Conservation (phyloP, 202 grass and related monocot genomes). For the Carex arenaria region DNA sequence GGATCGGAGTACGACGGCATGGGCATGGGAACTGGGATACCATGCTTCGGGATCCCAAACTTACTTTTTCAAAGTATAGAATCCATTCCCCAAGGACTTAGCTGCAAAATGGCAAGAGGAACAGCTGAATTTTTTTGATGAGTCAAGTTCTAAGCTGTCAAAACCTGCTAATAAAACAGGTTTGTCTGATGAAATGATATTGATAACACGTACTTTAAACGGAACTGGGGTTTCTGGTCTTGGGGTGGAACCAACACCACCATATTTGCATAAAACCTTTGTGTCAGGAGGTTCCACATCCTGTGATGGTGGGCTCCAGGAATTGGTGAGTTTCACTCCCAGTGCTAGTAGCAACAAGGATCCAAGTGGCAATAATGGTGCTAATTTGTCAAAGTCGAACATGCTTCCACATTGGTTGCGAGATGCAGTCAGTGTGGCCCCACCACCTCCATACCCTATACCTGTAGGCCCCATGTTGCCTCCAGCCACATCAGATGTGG, state of each 20-base stretch:
- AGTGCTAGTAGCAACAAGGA: slow-evolving; percentile 35
- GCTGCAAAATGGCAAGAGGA: slow-evolving; percentile 67
- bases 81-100: slow-evolving; percentile 51
- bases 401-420: slow-evolving; percentile 91
- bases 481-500: slow-evolving; percentile 52
- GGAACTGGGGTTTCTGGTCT: slow-evolving; percentile 41
- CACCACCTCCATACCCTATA: slow-evolving; percentile 25
- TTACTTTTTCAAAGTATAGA: slow-evolving; percentile 63
- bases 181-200: slow-evolving; percentile 92
- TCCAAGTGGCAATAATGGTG: neutral
- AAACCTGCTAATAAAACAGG: slow-evolving; percentile 32
- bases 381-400: slow-evolving; percentile 46
- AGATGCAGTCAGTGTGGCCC: slow-evolving; percentile 54
- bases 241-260: neutral
- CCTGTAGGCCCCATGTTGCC: slow-evolving; percentile 20
- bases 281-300: slow-evolving; percentile 31
- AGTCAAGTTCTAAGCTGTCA: slow-evolving; percentile 37
- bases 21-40: slow-evolving; percentile 86
- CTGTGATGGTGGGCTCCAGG: neutral
- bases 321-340: slow-evolving; percentile 30
- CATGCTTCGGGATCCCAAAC: slow-evolving; percentile 80
- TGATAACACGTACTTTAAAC: slow-evolving; percentile 68
- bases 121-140: slow-evolving; percentile 62
- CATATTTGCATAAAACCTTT: slow-evolving; percentile 29
- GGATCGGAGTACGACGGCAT: slow-evolving; percentile 93